Conservation (phyloP, 2,329 filamentous ascomycete genomes). For the Geosmithia putterillii region DNA sequence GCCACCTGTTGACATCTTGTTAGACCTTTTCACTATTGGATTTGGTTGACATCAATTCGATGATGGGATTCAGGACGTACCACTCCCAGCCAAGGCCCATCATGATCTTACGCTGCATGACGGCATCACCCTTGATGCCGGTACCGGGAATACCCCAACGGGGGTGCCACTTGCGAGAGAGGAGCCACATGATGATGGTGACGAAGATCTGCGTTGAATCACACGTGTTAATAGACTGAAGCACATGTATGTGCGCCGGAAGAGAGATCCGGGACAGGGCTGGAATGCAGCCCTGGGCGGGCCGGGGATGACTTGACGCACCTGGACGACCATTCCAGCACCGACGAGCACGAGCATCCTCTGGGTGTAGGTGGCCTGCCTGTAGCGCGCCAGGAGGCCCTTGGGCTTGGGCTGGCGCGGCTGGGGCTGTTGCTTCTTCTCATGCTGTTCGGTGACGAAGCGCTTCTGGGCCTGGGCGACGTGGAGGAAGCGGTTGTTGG, state of each 20-base stretch:
- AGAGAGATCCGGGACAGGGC: neutral
- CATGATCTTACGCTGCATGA: constrained; percentile 30
- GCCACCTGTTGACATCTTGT: constrained; percentile 3
- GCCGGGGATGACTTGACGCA: constrained; percentile 14
- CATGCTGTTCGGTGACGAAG: constrained; percentile 10
- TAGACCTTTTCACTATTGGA: no score
- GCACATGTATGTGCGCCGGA: no score
- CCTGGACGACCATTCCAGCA: constrained; percentile 43
- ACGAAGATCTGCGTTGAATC: constrained; percentile 33
- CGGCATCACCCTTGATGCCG: constrained; percentile 37
- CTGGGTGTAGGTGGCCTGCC: constrained; percentile 25
- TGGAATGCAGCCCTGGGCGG: neutral
- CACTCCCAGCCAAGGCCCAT: constrained; percentile 50
- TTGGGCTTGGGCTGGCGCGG: neutral
- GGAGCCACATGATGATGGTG: constrained; percentile 44
- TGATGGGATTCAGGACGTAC: constrained; percentile 14
- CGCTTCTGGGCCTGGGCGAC: constrained; percentile 42
- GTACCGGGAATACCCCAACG: constrained; percentile 47
- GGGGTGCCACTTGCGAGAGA: constrained; percentile 50
- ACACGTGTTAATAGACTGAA: neutral
- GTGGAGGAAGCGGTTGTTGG: constrained; percentile 47
- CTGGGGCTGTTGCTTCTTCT: neutral
- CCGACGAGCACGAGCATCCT: constrained; percentile 35
- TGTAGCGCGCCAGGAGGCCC: constrained; percentile 15
- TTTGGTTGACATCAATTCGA: neutral